A percentile compares a stretch with the other conserved stretches of the same genome.
phyloP scores from a whole-genome alignment of 2,329 filamentous ascomycete species.

The Salinomyces thailandicus region DNA sequence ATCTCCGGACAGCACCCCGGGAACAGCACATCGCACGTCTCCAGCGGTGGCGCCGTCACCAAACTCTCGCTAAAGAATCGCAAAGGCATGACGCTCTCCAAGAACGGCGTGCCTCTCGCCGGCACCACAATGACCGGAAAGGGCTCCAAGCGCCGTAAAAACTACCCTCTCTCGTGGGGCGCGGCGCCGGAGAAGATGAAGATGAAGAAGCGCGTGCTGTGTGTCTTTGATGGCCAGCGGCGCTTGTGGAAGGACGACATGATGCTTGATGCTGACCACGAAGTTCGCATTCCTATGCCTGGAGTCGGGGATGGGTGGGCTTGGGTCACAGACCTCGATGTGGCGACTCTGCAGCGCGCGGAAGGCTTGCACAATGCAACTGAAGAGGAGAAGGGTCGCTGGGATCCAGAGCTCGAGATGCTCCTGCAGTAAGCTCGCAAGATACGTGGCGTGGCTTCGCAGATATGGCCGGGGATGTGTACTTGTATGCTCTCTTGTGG shows the following conservation, averaged over 20 bases:
- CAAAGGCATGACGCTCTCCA: conserved; percentile 66
- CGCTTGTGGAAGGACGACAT: conserved; percentile 96
- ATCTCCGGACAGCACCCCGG: conserved; percentile 19
- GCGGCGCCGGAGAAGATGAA: conserved; percentile 89
- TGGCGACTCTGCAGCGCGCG: conserved; percentile 81
- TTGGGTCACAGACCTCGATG: conserved; percentile 87
- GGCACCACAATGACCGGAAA: conserved; percentile 34
- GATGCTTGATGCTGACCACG: conserved; percentile 93
- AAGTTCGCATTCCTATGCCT: conserved; percentile 70
- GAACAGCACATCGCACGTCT: conserved; percentile 32
- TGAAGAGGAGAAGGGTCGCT: conserved; percentile 77
- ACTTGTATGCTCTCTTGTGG: background rate
- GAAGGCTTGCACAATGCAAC: conserved; percentile 71
- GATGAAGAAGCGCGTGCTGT: conserved; percentile 93
- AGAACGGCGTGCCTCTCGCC: conserved; percentile 54
- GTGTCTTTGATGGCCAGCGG: conserved; percentile 79
- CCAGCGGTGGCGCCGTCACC: conserved; percentile 19
- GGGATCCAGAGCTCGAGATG: conserved; percentile 33
- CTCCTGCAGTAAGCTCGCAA: background rate
- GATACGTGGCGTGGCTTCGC: background rate
- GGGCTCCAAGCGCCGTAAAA: conserved; percentile 80
- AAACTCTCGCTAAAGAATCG: conserved; percentile 42
- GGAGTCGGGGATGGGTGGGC: conserved; percentile 58
- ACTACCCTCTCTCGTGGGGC: conserved; percentile 91
- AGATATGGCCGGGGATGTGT: background rate